These are phyloP conservation scores for Penicillium paxilli DNA, from an alignment of 495 filamentous ascomycete genomes.

Conservation along the genomic window DNA sequence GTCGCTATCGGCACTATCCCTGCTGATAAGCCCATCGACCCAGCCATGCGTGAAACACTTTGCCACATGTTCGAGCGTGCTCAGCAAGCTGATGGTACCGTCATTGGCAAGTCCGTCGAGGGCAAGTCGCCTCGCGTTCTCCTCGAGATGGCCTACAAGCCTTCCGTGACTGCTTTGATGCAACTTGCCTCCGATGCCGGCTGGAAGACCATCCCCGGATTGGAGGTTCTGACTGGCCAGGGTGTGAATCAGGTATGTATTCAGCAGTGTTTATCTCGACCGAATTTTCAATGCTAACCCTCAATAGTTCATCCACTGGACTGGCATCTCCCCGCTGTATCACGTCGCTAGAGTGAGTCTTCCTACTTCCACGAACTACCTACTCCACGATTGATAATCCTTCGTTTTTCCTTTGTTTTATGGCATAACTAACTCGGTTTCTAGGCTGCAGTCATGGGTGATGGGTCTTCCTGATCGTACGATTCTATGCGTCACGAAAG, in stretches of 20 bases:
- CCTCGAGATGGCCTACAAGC: slow-evolving; percentile 97
- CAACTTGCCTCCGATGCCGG: slow-evolving; percentile 73
- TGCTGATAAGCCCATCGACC: slow-evolving; percentile 81
- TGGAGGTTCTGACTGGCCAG: slow-evolving; percentile 90
- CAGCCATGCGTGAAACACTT: slow-evolving; percentile 66
- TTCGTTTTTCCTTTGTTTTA: neutral
- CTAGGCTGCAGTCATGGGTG: slow-evolving; percentile 32
- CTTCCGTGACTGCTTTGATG: slow-evolving; percentile 81
- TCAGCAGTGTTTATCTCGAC: neutral
- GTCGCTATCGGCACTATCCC: slow-evolving; percentile 91
- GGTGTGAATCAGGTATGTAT: slow-evolving; percentile 65
- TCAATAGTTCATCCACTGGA: slow-evolving; percentile 71
- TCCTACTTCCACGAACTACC: too few species aligned
- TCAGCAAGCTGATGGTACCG: slow-evolving; percentile 36
- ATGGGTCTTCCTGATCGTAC: slow-evolving; percentile 14
- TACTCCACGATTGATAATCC: too few species aligned
- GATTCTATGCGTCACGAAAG: neutral
- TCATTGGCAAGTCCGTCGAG: slow-evolving; percentile 26
- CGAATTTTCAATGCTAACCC: slow-evolving; percentile 21
- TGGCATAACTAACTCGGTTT: neutral
- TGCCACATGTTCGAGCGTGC: slow-evolving; percentile 58
- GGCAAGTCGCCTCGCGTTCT: slow-evolving; percentile 55
- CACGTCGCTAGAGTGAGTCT: slow-evolving; percentile 55
- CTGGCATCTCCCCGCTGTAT: slow-evolving; percentile 71
- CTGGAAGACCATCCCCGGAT: slow-evolving; percentile 83